phyloP scores from a whole-genome alignment of 495 filamentous ascomycete genomes.

The Penicillium nucicola region DNA sequence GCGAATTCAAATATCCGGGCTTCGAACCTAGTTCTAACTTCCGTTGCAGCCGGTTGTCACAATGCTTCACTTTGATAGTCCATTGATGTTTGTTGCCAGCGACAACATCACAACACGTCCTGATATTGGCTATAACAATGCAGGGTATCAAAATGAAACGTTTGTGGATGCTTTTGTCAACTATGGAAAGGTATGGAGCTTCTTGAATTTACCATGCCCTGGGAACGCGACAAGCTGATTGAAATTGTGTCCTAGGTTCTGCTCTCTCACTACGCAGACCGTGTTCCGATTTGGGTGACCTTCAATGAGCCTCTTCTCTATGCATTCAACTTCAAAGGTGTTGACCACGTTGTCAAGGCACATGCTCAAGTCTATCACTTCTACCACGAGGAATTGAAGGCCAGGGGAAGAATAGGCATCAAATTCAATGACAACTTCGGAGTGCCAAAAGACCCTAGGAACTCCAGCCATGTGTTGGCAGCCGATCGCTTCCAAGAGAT shows the following conservation, averaged over 20 bases:
- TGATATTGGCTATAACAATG: constrained; percentile 30
- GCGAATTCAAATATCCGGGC: not conserved
- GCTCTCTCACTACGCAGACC: constrained; percentile 38
- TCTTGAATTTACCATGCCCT: not conserved
- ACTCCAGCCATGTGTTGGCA: constrained; percentile 31
- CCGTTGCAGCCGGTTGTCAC: constrained; percentile 35
- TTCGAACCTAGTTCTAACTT: not conserved
- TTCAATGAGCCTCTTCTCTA: constrained; percentile 43
- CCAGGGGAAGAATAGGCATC: constrained; percentile 35
- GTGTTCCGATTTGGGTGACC: constrained; percentile 45
- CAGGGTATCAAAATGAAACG: constrained; percentile 32
- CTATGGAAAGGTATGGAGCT: constrained; percentile 5
- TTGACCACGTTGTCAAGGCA: constrained; percentile 34
- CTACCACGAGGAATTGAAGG: constrained; percentile 38
- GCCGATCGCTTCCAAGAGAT: constrained; percentile 40
- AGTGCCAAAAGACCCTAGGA: constrained; percentile 32
- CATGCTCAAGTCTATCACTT: constrained; percentile 39
- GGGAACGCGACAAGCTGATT: constrained; percentile 1
- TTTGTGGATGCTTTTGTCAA: constrained; percentile 28
- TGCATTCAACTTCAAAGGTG: constrained; percentile 27
- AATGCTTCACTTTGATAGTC: constrained; percentile 41
- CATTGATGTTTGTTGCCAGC: constrained; percentile 23
- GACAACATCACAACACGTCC: constrained; percentile 22
- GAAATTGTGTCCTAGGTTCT: constrained; percentile 38
- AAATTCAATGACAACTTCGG: constrained; percentile 45